Evolutionary conservation across 345 rosid species (phyloP), one percentile per base, ranked within the genome.

Genomic region (Reutealis trisperma): DNA sequence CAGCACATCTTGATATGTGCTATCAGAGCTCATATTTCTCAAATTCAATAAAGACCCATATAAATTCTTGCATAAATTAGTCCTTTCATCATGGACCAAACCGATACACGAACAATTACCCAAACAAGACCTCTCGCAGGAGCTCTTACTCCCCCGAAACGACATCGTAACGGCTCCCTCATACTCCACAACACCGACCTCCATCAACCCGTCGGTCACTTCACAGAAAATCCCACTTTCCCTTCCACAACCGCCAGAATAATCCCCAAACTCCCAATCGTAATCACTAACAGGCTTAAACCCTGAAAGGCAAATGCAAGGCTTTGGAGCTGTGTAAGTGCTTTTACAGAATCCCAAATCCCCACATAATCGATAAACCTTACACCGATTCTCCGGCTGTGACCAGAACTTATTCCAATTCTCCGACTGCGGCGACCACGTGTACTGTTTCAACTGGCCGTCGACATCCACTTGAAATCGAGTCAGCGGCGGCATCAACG

Each of bases 31-130:
- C 71, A 80, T 68, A 76, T 89, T 90, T 81, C 87, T 85, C 78
- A 91, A 70, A 82, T 91, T 92, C 16, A 86, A 67, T 55, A 91
- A 85, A 62, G 88, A 65, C 13, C 89, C 93, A 58, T 84, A 85
- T 58, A 91, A 52, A 51, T 82, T 86, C 82, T 83, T 90, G 82
- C 96, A 91, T 41, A 76, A 65, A 84, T 82, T 84, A 61, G 81
- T 81, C 79, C 79, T 79, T 25, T 37, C 79, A 67, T 91, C 77
- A 42, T 91, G 84, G 64, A 75, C 83, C 77, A 91, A 84, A 27
- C 92, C 97, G 25, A 87, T 76, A 79, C 98, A 93, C 57, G 92
- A 93, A 79, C 93, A 85, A 76, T 88, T 88, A 21, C 79, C 74
- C 74, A 90, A 73, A 67, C 98, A 93, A 32, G 74, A 78, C 30